Base-by-base conservation (phyloP, 23 red algal genomes). In the Gracilariopsis chorda region DNA sequence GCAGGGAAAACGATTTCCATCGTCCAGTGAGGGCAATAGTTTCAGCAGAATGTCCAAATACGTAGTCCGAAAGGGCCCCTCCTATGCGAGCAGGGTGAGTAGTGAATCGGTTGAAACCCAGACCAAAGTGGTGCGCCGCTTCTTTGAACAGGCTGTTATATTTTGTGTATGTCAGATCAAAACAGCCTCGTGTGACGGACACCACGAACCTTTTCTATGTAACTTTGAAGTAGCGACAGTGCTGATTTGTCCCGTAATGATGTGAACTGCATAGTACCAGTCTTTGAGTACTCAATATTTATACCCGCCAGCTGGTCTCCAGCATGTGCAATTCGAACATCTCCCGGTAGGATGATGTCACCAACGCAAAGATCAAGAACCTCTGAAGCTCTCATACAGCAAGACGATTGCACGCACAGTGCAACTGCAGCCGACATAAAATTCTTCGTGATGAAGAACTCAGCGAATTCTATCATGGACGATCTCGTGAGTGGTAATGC, bases 21-120 rank as follows among this genome's bases (percentile, higher is more conserved):
- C 48, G 3, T 14, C 77, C 47, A 52, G 43, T 81, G 20, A 81
- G 53, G 5, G 32, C 17, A 13, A 81, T 59, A 9, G 51, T 58
- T 81, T 81, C 48, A 10, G 47, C 77, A 3, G 77, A 81, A 58
- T 21, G 11, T 59, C 77, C 48, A 58, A 28, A 14, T n/a, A 40
- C 0, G 5, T 56, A 58, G n/a, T 81, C 77, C 1, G 19, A 52
- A 7, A 81, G 21, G 4, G 77, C 77, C n/a, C 48, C 77, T 34
- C 77, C 47, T 6, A 81, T 81, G 27, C 77, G 77, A 6, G 77
- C 77, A 57, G 51, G 57, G 28, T 81, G 77, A 17, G 77, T 24
- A 11, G 20, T 58, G 28, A 80, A 64, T 3, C 59, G 59, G 8
- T 3, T 3, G 23, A 33, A 10, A 3, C 36, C 59, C 1, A 64